Percentiles rank a stretch among this genome's conserved stretches.
Conservation (phyloP, 2,329 filamentous ascomycete genomes). For the Aspergillus pseudoterreus region DNA sequence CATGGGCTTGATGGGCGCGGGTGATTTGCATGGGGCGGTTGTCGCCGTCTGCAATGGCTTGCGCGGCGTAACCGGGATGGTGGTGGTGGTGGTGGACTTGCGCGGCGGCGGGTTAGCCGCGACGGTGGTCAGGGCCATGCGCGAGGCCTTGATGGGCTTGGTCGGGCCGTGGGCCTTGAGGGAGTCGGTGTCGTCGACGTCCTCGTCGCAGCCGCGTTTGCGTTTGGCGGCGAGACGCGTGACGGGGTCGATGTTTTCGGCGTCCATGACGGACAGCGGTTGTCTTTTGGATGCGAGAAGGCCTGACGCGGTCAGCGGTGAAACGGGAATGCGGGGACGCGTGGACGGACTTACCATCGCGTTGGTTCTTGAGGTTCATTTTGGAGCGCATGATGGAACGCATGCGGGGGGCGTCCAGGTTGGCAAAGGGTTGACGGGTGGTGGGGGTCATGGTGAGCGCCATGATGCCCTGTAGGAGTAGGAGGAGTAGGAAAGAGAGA, state of each 20-base stretch:
- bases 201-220: constrained; percentile 32
- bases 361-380: constrained; percentile 31
- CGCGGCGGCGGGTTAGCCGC: constrained; percentile 16
- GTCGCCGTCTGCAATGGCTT: constrained; percentile 8
- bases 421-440: constrained; percentile 33
- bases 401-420: constrained; percentile 30
- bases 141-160: constrained; percentile 52
- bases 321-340: not conserved
- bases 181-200: constrained; percentile 25
- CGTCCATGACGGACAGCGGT: constrained; percentile 36
- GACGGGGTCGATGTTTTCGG: constrained; percentile 58
- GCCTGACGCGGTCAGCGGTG: constrained; percentile 4
- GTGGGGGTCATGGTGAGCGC: constrained; percentile 34
- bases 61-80: constrained; percentile 18
- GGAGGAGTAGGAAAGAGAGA: not conserved
- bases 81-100: constrained; percentile 3
- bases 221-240: constrained; percentile 48
- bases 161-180: constrained; percentile 23
- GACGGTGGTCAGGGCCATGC: constrained; percentile 29
- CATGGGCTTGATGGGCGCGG: constrained; percentile 63
- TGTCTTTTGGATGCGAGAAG: constrained; percentile 15
- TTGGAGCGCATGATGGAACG: constrained; percentile 28
- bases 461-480: constrained; percentile 19
- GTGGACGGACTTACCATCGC: constrained; percentile 23
- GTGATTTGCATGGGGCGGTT: too few species aligned